Conservation (phyloP, 148 eudicot genomes). For the Chenopodium berlandieri region DNA sequence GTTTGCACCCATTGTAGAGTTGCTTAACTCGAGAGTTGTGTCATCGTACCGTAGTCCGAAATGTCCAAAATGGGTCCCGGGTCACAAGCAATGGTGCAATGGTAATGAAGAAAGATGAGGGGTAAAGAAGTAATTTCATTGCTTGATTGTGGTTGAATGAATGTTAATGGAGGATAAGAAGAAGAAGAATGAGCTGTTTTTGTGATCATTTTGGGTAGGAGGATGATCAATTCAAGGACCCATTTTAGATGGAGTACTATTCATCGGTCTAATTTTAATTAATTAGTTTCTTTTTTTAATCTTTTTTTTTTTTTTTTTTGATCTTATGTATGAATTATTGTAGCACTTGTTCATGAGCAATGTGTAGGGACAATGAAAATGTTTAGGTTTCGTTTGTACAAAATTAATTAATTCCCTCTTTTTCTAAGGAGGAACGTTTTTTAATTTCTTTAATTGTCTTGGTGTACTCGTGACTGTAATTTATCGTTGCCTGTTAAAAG, state of each 20-base stretch:
- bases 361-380: conserved; percentile 30
- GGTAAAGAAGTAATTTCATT: not conserved
- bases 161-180: conserved; percentile 14
- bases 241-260: conserved; percentile 22
- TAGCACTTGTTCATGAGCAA: conserved; percentile 31
- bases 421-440: conserved; percentile 27
- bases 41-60: conserved; percentile 67
- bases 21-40: conserved; percentile 68
- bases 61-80: conserved; percentile 86
- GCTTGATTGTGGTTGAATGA: not conserved
- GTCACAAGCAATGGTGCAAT: conserved; percentile 79
- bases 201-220: conserved; percentile 24
- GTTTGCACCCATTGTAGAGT: conserved; percentile 77
- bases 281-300: not conserved
- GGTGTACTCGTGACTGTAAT: not conserved
- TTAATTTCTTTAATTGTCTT: not conserved
- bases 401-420: conserved; percentile 31
- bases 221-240: not conserved
- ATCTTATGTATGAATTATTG: conserved; percentile 31
- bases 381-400: conserved; percentile 44
- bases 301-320: not conserved
- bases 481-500: not conserved
- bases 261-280: conserved; percentile 6
- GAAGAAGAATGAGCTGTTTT: not conserved
- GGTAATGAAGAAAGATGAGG: conserved; percentile 37